Conservation (phyloP, 2,329 filamentous ascomycete genomes). For the Arthrinium puccinioides region DNA sequence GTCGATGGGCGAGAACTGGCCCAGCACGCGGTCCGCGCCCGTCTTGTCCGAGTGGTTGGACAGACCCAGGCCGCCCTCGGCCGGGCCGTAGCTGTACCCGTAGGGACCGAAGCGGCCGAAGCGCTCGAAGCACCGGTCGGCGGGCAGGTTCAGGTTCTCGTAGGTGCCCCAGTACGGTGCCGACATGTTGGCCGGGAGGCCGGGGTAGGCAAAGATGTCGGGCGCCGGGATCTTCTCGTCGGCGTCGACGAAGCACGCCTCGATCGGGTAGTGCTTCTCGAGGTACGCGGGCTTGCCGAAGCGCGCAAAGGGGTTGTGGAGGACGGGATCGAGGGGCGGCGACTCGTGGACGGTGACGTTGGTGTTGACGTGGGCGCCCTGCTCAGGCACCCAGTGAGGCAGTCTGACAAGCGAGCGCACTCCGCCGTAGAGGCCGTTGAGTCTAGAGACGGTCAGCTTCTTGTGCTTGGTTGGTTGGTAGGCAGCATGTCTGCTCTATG, state of each 20-base stretch:
- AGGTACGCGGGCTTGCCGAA: not conserved
- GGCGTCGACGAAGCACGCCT: slow-evolving; percentile 41
- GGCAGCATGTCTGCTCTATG: too few species aligned
- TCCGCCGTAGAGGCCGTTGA: slow-evolving; percentile 19
- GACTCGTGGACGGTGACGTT: slow-evolving; percentile 13
- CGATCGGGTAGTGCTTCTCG: slow-evolving; percentile 14
- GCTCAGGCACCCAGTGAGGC: slow-evolving; percentile 20
- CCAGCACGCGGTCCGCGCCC: slow-evolving; percentile 46
- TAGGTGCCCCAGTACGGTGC: slow-evolving; percentile 60
- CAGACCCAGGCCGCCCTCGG: slow-evolving; percentile 55
- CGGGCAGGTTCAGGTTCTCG: slow-evolving; percentile 48
- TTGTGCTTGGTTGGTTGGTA: slow-evolving; percentile 8
- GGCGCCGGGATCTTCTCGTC: slow-evolving; percentile 28
- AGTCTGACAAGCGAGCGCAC: slow-evolving; percentile 18
- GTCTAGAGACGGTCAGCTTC: slow-evolving; percentile 10
- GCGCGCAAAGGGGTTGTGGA: slow-evolving; percentile 13
- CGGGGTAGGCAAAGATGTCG: slow-evolving; percentile 43
- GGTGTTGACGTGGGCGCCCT: slow-evolving; percentile 11
- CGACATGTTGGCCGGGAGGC: slow-evolving; percentile 56
- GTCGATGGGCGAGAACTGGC: slow-evolving; percentile 25
- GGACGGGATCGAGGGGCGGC: slow-evolving; percentile 17
- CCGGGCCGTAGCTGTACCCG: slow-evolving; percentile 57
- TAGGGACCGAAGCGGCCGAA: slow-evolving; percentile 63
- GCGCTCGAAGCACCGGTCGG: slow-evolving; percentile 64
- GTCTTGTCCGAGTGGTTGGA: slow-evolving; percentile 51